Evolutionary conservation across 2,329 filamentous ascomycete genomes (phyloP).

Genomic region (Tolypocladium ophioglossoides): DNA sequence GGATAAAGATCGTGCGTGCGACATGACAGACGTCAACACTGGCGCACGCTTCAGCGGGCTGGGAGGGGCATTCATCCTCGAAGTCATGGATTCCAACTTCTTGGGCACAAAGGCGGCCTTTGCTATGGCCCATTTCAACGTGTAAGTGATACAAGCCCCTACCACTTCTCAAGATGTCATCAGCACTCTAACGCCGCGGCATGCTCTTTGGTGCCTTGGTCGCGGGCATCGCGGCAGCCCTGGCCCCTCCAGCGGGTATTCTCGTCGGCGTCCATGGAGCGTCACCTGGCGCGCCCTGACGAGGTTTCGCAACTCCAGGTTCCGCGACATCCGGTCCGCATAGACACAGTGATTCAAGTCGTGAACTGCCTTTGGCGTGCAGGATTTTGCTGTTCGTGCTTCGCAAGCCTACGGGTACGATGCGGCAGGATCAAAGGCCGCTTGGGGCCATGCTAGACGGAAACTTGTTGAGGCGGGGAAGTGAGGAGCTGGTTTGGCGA

Average conservation of each 20-base stretch:
- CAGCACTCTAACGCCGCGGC: slow-evolving; percentile 4
- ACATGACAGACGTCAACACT: background rate
- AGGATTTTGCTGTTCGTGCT: background rate
- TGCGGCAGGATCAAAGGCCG: background rate
- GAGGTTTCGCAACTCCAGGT: background rate
- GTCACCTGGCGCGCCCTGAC: background rate
- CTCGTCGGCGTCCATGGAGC: background rate
- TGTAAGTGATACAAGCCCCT: slow-evolving; percentile 11
- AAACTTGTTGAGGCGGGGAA: background rate
- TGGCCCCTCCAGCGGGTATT: slow-evolving; percentile 2
- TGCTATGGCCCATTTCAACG: slow-evolving; percentile 9
- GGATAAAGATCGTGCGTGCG: background rate
- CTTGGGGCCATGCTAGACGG: background rate
- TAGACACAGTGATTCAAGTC: background rate
- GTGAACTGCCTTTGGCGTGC: background rate
- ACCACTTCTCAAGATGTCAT: background rate
- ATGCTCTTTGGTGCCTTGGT: slow-evolving; percentile 12
- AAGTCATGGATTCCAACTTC: background rate
- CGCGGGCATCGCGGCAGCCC: slow-evolving; percentile 7
- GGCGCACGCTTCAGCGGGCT: background rate
- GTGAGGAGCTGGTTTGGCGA: background rate
- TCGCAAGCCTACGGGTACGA: background rate
- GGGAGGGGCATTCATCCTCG: background rate
- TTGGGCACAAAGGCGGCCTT: slow-evolving; percentile 2
- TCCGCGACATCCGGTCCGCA: background rate